These are phyloP conservation scores for Colletotrichum gigasporum DNA, from an alignment of 2,329 filamentous ascomycete species.

Conservation along the genomic window DNA sequence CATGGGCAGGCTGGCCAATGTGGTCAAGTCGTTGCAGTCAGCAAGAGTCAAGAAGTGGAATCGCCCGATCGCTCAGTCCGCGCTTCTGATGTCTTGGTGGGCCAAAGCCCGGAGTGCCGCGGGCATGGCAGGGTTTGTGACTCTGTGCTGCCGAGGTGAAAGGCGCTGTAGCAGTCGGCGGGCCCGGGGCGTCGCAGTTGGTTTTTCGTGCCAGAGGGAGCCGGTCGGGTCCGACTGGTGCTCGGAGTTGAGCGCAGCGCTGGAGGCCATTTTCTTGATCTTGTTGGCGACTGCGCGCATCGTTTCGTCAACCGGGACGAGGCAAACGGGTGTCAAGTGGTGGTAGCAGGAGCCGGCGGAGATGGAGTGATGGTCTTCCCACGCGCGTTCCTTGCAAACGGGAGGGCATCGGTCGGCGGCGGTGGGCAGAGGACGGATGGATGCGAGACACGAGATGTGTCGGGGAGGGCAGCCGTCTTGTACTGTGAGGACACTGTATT, in stretches of 20 bases:
- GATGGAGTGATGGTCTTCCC: background rate
- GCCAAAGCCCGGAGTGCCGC: conserved; percentile 21
- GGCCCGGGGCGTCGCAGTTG: conserved; percentile 22
- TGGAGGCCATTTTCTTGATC: background rate
- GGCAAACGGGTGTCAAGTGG: background rate
- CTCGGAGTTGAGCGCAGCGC: background rate
- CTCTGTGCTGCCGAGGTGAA: conserved; percentile 25
- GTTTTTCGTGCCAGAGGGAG: conserved; percentile 6
- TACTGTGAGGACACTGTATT: conserved; percentile 17
- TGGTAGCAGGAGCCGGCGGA: background rate
- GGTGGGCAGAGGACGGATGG: conserved; percentile 26
- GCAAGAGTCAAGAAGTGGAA: conserved; percentile 10
- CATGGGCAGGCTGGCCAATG: conserved; percentile 13
- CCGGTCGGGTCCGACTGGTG: conserved; percentile 20
- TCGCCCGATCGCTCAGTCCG: conserved; percentile 19
- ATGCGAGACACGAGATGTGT: conserved; percentile 29
- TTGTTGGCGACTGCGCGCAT: too few species aligned
- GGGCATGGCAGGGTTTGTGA: conserved; percentile 26
- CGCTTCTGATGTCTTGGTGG: conserved; percentile 13
- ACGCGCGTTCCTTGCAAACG: conserved; percentile 6
- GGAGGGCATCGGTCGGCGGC: conserved; percentile 17
- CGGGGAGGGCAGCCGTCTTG: conserved; percentile 3
- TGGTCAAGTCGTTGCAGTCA: conserved; percentile 2
- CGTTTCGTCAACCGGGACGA: too few species aligned
- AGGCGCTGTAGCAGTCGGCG: conserved; percentile 25